These are phyloP conservation scores for Pontederia paniculata DNA, from an alignment of 176 grass and related monocot species.

Conservation along the genomic window DNA sequence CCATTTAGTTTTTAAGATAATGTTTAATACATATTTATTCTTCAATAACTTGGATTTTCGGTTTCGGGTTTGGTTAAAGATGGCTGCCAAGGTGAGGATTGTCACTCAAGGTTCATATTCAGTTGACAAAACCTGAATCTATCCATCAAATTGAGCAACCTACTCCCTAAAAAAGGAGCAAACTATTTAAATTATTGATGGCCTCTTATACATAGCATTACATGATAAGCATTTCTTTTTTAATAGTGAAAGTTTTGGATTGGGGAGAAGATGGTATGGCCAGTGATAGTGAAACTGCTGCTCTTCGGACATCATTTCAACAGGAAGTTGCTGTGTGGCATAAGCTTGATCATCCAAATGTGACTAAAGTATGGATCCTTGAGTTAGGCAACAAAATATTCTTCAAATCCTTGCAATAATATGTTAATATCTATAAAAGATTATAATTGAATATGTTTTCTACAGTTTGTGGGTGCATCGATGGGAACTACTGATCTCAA, in stretches of 20 bases:
- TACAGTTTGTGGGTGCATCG: slow-evolving; percentile 90
- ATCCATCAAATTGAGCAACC: no score
- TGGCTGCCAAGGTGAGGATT: no score
- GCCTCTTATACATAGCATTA: not conserved
- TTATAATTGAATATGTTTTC: slow-evolving; percentile 1
- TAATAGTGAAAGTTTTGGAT: slow-evolving; percentile 78
- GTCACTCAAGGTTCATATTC: no score
- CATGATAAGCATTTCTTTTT: slow-evolving; percentile 4
- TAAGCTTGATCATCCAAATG: slow-evolving; percentile 70
- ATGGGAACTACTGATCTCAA: slow-evolving; percentile 79
- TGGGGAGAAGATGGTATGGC: slow-evolving; percentile 44
- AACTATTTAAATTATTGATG: no score
- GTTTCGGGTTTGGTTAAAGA: no score
- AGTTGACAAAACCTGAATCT: no score
- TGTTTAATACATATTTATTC: no score
- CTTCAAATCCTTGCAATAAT: not conserved
- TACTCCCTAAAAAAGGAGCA: no score
- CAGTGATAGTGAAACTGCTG: slow-evolving; percentile 22
- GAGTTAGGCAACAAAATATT: not conserved
- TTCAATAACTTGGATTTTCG: no score
- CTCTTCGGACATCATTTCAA: slow-evolving; percentile 60
- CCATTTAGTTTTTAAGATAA: no score
- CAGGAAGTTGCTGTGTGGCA: slow-evolving; percentile 83
- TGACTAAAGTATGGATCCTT: slow-evolving; percentile 51
- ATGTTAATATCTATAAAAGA: not conserved